These are phyloP conservation scores for Aspergillus proliferans DNA, from an alignment of 2,329 filamentous ascomycete species.

Conservation along the genomic window DNA sequence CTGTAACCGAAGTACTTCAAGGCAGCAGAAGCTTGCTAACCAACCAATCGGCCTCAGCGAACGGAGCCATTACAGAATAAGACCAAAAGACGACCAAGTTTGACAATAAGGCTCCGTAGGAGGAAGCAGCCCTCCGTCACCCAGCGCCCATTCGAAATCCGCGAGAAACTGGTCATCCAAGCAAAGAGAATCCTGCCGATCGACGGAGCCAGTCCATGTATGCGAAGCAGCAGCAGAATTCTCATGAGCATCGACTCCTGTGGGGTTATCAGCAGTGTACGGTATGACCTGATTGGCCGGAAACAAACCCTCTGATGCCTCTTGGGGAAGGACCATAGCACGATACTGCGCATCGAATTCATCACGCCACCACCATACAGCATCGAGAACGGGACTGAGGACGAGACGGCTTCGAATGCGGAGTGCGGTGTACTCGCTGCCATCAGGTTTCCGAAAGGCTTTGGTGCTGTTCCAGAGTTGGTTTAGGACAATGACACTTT, in stretches of 20 bases:
- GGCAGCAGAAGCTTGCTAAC: background rate
- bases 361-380: slow-evolving; percentile 40
- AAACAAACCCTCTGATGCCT: slow-evolving; percentile 13
- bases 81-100: slow-evolving; percentile 12
- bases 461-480: slow-evolving; percentile 38
- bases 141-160: slow-evolving; percentile 35
- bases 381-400: slow-evolving; percentile 33
- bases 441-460: slow-evolving; percentile 35
- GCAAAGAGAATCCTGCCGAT: slow-evolving; percentile 16
- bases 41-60: no score
- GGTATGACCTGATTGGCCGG: background rate
- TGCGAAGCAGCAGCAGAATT: slow-evolving; percentile 3
- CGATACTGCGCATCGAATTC: slow-evolving; percentile 30
- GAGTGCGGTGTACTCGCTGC: slow-evolving; percentile 27
- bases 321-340: slow-evolving; percentile 6
- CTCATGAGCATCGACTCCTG: slow-evolving; percentile 10
- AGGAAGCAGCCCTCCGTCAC: slow-evolving; percentile 24
- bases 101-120: slow-evolving; percentile 17
- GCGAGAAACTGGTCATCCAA: slow-evolving; percentile 35
- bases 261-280: background rate
- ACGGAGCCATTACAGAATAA: background rate
- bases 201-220: slow-evolving; percentile 1
- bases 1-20: background rate
- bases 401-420: slow-evolving; percentile 35
- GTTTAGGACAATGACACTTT: slow-evolving; percentile 28